Base-by-base conservation (phyloP, 352 stramenopile species). In the Globisporangium spiculum region DNA sequence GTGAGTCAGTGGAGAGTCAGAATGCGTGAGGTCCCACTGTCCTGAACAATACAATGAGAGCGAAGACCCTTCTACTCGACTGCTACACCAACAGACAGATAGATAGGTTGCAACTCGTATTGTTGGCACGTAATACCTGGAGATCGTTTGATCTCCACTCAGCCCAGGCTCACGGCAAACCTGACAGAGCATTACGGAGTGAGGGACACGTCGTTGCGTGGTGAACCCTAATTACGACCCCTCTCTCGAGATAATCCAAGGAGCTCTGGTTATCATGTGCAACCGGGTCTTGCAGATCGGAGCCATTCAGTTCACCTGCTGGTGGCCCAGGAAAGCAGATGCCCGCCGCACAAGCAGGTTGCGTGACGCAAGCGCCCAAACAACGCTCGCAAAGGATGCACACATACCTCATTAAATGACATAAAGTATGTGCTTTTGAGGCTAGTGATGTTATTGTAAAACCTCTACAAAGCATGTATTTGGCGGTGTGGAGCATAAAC, bases 1-100 rank as follows among this genome's bases (percentile, higher is more conserved):
- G 54, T 60, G 54, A 60, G 54, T 60, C 54, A 60, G 27, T 60
- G 8, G 54, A 60, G 27, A 60, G 54, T 26, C 54, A 41, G 54
- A 60, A 41, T 24, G 14, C 18, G 16, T 18, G 41, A n/a, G 5
- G 14, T 50, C 41, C 41, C 16, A 50, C 41, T 50, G 4, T 50
- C 41, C 16, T 50, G 41, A n/a, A 18, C 16, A 50, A 50, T n/a
- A n/a, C 30, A 32, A 32, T 32, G 16, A n/a, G 12, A 50, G 22
- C 41, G 16, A 44, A 14, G 10, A 8, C 36, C 41, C 41, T 22
- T 50, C 38, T 14, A 48, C 14, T 20, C 38, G 38, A 48, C 41
- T 50, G 41, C 34, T 38, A 0, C 34, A 38, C 34, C 34, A 38
- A 38, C 8, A 38, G 34, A 38, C 10, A 38, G 34, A 38, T 9